Evolutionary conservation across 148 eudicot species (phyloP), one percentile per base, ranked within the genome.

Genomic region (Talinum fruticosum): DNA sequence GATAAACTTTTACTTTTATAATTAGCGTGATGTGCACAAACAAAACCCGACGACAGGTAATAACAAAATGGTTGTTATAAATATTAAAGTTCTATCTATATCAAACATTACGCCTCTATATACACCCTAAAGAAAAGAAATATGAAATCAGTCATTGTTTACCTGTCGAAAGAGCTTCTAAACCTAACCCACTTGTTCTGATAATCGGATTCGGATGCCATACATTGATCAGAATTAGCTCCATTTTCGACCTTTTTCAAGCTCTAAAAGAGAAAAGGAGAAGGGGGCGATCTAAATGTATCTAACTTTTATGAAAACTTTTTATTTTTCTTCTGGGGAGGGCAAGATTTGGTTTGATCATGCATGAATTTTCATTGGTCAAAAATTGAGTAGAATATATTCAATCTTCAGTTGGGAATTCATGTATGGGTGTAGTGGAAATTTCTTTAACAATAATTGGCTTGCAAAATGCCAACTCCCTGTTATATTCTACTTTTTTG

Each of bases 401-500:
- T 62, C 66, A 62, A 62, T 6, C 6, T 59, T 59, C 15, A 59
- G 29, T 59, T 59, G 64, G 10, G 28, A 3, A 59, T 59, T n/a
- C 26, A 59, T n/a, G 10, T 0, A 59, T 59, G 29, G 10, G 64
- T 59, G 64, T 23, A 59, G 64, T 59, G 64, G 64, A 13, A 8
- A 59, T 12, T 59, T 59, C 18, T 23, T 23, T 29, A 30, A 68
- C 71, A 66, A 69, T 57, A n/a, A 81, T 81, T 47, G 79, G 79
- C 64, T n/a, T n/a, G n/a, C n/a, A n/a, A n/a, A n/a, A 61, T 57
- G 49, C 72, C 0, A 4, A 16, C n/a, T 76, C 18, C 45, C 32
- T 72, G 8, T 35, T 38, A 16, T 75, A 16, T 53, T 62, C 37
- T 21, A 32, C 49, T 23, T 77, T 81, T 72, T 81, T 81, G 84